These are phyloP conservation scores for Yamadazyma diddensiae DNA, from an alignment of 1,139 yeast genomes.

Conservation along the genomic window DNA sequence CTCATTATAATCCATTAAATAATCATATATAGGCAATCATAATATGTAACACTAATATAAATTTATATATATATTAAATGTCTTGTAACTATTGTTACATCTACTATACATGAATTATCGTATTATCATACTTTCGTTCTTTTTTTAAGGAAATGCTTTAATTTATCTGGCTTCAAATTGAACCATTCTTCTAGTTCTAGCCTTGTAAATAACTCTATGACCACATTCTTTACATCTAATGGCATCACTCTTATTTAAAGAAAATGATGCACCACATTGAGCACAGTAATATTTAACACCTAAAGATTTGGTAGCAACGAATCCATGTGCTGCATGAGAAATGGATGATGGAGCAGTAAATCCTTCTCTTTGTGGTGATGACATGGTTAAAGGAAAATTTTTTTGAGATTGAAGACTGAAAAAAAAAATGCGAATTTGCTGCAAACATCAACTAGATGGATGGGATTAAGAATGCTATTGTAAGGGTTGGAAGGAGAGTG, in stretches of 20 bases:
- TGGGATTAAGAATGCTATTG: slow-evolving; percentile 15
- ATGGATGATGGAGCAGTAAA: slow-evolving; percentile 83
- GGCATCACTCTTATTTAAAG: slow-evolving; percentile 90
- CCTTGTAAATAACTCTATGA: slow-evolving; percentile 94
- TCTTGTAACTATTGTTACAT: slow-evolving; percentile 1
- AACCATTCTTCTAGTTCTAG: slow-evolving; percentile 95
- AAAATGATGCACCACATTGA: slow-evolving; percentile 88
- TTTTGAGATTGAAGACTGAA: slow-evolving; percentile 4
- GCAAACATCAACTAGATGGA: slow-evolving; percentile 8
- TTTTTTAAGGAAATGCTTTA: neutral
- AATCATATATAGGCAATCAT: slow-evolving; percentile 4
- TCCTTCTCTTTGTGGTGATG: slow-evolving; percentile 79
- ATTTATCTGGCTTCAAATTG: slow-evolving; percentile 49
- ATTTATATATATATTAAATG: slow-evolving; percentile 4
- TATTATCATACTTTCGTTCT: neutral
- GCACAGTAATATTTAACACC: slow-evolving; percentile 96
- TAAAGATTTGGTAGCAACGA: slow-evolving; percentile 63
- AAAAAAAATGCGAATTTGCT: slow-evolving; percentile 1
- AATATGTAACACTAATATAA: slow-evolving; percentile 10
- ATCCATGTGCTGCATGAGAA: slow-evolving; percentile 59
- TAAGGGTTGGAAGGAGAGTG: slow-evolving; percentile 17
- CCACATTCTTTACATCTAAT: slow-evolving; percentile 99
- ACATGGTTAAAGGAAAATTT: slow-evolving; percentile 32
- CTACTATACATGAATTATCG: slow-evolving; percentile 7
- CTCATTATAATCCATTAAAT: neutral